These are phyloP conservation scores for Fusarium drepaniforme DNA, from an alignment of 2,329 filamentous ascomycete species.

Conservation along the genomic window DNA sequence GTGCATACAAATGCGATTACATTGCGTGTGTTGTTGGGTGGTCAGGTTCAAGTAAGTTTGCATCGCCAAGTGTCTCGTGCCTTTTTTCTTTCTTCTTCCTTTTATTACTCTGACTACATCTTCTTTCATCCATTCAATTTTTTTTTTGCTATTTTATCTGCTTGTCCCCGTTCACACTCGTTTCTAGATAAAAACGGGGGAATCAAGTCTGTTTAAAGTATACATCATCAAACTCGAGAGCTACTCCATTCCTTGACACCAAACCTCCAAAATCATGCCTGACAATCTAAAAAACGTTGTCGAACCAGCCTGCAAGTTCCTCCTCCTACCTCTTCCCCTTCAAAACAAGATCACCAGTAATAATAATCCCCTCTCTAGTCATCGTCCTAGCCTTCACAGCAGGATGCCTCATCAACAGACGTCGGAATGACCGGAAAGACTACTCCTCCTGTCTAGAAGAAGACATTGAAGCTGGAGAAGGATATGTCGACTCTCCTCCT, in stretches of 20 bases:
- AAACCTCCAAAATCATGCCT: conserved; percentile 6
- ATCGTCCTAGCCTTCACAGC: conserved; percentile 38
- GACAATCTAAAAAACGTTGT: conserved; percentile 17
- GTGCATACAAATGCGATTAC: background rate
- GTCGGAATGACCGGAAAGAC: conserved; percentile 5
- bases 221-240: background rate
- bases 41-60: background rate
- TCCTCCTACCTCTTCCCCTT: too few relatives aligned
- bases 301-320: conserved; percentile 34
- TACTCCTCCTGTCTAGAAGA: conserved; percentile 8
- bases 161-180: background rate
- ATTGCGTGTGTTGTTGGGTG: background rate
- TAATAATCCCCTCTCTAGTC: conserved; percentile 16
- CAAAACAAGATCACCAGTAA: background rate
- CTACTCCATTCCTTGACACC: background rate
- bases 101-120: background rate
- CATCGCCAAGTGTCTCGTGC: conserved; percentile 1
- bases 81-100: background rate
- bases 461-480: conserved; percentile 33
- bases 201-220: background rate
- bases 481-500: conserved; percentile 34
- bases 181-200: background rate
- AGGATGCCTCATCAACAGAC: conserved; percentile 43
- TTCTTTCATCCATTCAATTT: background rate
- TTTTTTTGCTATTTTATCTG: too few relatives aligned